Percentiles rank a stretch among this genome's conserved stretches.
phyloP scores from a whole-genome alignment of 2,329 filamentous ascomycete species.

The Calonectria crousiana region DNA sequence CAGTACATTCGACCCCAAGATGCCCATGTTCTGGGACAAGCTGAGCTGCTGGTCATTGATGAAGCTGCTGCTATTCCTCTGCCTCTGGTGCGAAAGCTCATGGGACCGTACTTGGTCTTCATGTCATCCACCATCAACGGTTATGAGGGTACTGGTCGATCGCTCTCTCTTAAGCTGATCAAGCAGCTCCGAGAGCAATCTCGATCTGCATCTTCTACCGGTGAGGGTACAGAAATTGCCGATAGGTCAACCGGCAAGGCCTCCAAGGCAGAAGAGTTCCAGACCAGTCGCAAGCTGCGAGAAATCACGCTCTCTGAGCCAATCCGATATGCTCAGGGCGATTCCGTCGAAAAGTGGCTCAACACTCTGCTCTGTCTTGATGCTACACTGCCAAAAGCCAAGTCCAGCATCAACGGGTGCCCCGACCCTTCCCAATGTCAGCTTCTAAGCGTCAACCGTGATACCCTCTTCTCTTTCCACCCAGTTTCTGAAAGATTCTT shows the following conservation, averaged over 20 bases:
- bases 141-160: conserved; percentile 96
- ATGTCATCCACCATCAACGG: conserved; percentile 99
- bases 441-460: conserved; percentile 92
- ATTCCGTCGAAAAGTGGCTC: conserved; percentile 95
- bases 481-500: conserved; percentile 97
- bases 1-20: conserved; percentile 99
- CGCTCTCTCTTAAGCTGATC: conserved; percentile 94
- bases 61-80: conserved; percentile 97
- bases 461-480: conserved; percentile 98
- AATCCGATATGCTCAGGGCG: conserved; percentile 92
- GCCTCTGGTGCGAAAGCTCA: conserved; percentile 90
- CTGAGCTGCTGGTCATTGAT: conserved; percentile 95
- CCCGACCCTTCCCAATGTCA: conserved; percentile 94
- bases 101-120: conserved; percentile 97
- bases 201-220: conserved; percentile 68
- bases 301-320: conserved; percentile 95
- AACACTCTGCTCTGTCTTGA: conserved; percentile 95
- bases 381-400: conserved; percentile 85
- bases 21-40: conserved; percentile 93
- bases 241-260: conserved; percentile 84
- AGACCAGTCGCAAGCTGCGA: conserved; percentile 82
- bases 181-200: conserved; percentile 97
- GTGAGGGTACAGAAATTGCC: conserved; percentile 74
- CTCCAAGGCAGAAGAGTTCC: conserved; percentile 71
- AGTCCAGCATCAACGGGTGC: conserved; percentile 79